Evolutionary conservation across 2,329 filamentous ascomycete species (phyloP).

Genomic region (Aspergillus amoenus): DNA sequence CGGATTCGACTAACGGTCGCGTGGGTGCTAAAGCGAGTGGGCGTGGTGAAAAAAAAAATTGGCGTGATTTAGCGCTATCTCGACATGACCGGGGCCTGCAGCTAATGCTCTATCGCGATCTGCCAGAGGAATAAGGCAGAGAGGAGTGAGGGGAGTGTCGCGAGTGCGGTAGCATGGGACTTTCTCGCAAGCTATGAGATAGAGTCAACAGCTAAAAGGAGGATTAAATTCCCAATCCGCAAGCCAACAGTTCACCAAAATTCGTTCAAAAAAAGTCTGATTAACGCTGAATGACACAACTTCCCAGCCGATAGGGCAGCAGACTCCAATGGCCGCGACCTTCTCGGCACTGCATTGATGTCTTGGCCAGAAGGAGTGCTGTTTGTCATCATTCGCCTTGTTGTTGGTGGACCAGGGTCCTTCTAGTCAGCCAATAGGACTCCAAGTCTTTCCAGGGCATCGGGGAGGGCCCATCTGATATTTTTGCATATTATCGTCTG

Average conservation of each 20-base stretch:
- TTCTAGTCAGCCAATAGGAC: background rate
- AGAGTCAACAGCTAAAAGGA: background rate
- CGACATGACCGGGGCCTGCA: background rate
- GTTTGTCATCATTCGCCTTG: background rate
- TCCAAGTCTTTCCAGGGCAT: background rate
- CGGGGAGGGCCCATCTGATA: background rate
- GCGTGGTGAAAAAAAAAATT: conserved; percentile 5
- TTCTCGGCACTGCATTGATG: background rate
- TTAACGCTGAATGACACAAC: background rate
- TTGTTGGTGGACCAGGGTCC: background rate
- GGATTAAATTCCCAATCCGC: background rate
- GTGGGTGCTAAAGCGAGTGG: background rate
- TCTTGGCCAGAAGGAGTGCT: background rate
- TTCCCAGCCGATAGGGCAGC: conserved; percentile 4
- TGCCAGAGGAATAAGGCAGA: background rate
- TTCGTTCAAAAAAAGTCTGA: background rate
- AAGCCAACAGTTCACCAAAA: background rate
- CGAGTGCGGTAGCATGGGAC: background rate
- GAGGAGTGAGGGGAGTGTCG: background rate
- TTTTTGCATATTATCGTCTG: conserved; percentile 1
- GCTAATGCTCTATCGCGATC: background rate
- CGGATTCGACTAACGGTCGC: background rate
- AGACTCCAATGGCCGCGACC: background rate
- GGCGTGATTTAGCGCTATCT: conserved; percentile 9
- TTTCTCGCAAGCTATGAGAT: background rate